Conservation (phyloP, 192 early-diverging fungal genomes). For the Linnemannia elongata region DNA sequence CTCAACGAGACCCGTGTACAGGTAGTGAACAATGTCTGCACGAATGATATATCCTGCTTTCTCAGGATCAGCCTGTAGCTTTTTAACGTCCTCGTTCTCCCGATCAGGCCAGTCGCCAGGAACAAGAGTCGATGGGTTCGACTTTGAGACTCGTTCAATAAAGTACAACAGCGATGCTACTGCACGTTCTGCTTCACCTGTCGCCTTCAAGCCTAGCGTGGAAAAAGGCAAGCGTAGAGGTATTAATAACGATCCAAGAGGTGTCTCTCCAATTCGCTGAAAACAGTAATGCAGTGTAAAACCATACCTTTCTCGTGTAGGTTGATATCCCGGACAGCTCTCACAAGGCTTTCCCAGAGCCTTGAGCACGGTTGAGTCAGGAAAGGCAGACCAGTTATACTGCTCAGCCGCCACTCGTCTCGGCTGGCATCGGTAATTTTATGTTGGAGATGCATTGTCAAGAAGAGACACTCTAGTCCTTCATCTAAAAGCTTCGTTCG, state of each 20-base stretch:
- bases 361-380: slow-evolving; percentile 23
- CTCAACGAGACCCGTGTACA: slow-evolving; percentile 24
- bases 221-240: no score
- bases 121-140: slow-evolving; percentile 17
- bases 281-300: neutral
- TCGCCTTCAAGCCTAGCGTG: slow-evolving; percentile 29
- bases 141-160: slow-evolving; percentile 28
- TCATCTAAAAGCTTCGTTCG: slow-evolving; percentile 28
- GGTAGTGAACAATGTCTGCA: slow-evolving; percentile 37
- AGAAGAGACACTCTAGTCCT: slow-evolving; percentile 25
- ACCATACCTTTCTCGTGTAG: slow-evolving; percentile 28
- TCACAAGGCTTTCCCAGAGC: slow-evolving; percentile 34
- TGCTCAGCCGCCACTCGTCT: slow-evolving; percentile 31
- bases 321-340: slow-evolving; percentile 35
- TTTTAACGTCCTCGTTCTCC: slow-evolving; percentile 1
- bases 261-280: neutral
- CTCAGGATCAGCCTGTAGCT: slow-evolving; percentile 18
- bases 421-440: slow-evolving; percentile 21
- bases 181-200: slow-evolving; percentile 19
- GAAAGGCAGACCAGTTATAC: slow-evolving; percentile 27
- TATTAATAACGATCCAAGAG: neutral
- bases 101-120: slow-evolving; percentile 25
- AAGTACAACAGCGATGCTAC: slow-evolving; percentile 26
- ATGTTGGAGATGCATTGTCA: slow-evolving; percentile 22
- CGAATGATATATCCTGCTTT: slow-evolving; percentile 37